Conservation (phyloP, 805 yeast genomes). For the Starmera caribaea region DNA sequence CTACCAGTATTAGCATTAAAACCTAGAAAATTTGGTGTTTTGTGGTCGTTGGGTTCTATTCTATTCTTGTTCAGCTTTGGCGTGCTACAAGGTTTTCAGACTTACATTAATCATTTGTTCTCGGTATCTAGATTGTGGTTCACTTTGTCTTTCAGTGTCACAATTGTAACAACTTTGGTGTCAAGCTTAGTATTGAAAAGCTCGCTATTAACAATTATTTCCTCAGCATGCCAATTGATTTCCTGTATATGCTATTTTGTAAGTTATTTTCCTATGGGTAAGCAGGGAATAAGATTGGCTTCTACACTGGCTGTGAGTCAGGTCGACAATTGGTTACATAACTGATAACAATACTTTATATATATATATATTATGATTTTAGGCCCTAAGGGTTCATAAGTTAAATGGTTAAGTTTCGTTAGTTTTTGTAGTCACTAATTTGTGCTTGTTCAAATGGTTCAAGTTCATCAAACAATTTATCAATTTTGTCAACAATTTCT, state of each 20-base stretch:
- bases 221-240: conserved; percentile 67
- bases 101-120: conserved; percentile 62
- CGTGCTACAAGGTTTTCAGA: conserved; percentile 84
- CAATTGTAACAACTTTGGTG: conserved; percentile 70
- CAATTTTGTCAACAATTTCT: conserved; percentile 6
- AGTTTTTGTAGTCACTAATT: not conserved
- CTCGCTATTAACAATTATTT: conserved; percentile 65
- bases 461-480: conserved; percentile 4
- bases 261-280: conserved; percentile 94
- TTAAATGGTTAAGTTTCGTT: too few species aligned
- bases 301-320: conserved; percentile 48
- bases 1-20: conserved; percentile 84
- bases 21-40: conserved; percentile 83
- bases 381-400: too few species aligned
- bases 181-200: conserved; percentile 61
- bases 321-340: conserved; percentile 12
- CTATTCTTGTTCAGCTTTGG: conserved; percentile 86
- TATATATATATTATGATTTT: too few species aligned
- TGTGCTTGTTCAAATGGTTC: conserved; percentile 9
- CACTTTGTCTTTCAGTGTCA: conserved; percentile 69
- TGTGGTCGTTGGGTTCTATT: conserved; percentile 89
- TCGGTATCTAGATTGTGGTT: conserved; percentile 74
- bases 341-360: not conserved
- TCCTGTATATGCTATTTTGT: conserved; percentile 87
- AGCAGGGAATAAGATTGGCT: conserved; percentile 56